Conservation (phyloP, 2,329 filamentous ascomycete genomes). For the Colletotrichum neosansevieriae region DNA sequence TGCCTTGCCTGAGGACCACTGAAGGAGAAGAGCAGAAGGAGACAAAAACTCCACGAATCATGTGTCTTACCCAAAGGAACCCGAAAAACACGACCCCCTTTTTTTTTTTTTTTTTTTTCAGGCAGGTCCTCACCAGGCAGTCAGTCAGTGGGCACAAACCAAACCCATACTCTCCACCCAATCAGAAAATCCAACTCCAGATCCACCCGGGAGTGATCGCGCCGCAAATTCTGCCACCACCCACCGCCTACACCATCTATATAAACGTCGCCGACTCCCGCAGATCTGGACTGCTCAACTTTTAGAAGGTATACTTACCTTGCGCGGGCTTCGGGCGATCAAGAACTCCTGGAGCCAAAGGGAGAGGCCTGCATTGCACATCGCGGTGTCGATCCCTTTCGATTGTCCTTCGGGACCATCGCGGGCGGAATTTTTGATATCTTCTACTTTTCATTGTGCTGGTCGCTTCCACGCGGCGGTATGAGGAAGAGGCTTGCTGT, state of each 20-base stretch:
- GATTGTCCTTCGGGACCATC: conserved; percentile 43
- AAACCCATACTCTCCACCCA: neutral
- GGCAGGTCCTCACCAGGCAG: too few species aligned
- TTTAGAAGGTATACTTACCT: conserved; percentile 60
- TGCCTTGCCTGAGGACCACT: too few species aligned
- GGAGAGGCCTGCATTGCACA: conserved; percentile 66
- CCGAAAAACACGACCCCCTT: too few species aligned
- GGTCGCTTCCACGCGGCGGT: conserved; percentile 38
- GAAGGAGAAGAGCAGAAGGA: too few species aligned
- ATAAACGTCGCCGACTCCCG: conserved; percentile 44
- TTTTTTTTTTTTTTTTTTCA: too few species aligned
- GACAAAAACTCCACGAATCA: too few species aligned
- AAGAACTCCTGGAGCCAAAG: conserved; percentile 56
- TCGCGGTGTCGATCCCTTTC: conserved; percentile 44
- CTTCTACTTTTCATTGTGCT: conserved; percentile 43
- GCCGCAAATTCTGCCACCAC: neutral
- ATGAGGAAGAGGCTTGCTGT: conserved; percentile 36
- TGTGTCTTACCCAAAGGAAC: too few species aligned
- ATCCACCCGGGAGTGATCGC: conserved; percentile 9
- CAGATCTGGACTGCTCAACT: rapidly evolving
- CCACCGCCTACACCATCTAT: conserved; percentile 42
- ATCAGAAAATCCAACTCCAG: neutral
- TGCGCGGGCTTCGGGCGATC: conserved; percentile 57
- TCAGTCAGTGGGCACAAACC: too few species aligned
- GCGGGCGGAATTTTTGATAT: conserved; percentile 43